phyloP scores from a whole-genome alignment of 148 eudicot genomes.

The Tetragonia tetragonoides region DNA sequence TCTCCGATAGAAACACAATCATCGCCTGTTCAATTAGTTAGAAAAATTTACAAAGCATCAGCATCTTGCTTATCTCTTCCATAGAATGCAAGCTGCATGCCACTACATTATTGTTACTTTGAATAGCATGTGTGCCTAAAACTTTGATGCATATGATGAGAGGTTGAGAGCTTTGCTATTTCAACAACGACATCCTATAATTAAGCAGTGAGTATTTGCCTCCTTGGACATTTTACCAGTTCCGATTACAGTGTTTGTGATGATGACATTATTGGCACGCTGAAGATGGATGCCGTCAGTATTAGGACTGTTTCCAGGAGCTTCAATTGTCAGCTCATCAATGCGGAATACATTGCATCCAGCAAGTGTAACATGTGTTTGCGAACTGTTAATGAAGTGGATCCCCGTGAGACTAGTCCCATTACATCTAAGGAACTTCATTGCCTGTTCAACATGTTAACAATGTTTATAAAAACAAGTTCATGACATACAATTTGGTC shows the following conservation, averaged over 20 bases:
- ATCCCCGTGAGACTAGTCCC: conserved; percentile 40
- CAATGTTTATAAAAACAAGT: neutral
- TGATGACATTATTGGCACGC: conserved; percentile 30
- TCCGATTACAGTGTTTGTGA: conserved; percentile 38
- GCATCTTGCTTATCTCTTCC: neutral
- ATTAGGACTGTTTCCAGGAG: conserved; percentile 60
- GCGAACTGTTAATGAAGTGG: conserved; percentile 47
- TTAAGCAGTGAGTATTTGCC: no score
- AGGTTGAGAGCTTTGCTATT: neutral
- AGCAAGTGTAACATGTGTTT: conserved; percentile 45
- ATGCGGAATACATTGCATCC: conserved; percentile 33
- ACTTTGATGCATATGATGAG: no score
- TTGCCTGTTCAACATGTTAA: conserved; percentile 37
- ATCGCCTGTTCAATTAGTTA: conserved; percentile 47
- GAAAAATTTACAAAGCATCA: neutral
- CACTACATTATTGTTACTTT: no score
- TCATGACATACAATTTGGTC: neutral
- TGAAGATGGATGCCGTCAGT: conserved; percentile 76
- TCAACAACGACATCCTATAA: neutral
- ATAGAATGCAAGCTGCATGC: no score
- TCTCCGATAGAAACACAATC: conserved; percentile 73
- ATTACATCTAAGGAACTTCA: conserved; percentile 52
- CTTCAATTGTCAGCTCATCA: conserved; percentile 34
- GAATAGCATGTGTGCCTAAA: no score
- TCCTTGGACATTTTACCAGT: conserved; percentile 28